phyloP scores from a whole-genome alignment of 306 rosid genomes.

The Boehmeria nivea region DNA sequence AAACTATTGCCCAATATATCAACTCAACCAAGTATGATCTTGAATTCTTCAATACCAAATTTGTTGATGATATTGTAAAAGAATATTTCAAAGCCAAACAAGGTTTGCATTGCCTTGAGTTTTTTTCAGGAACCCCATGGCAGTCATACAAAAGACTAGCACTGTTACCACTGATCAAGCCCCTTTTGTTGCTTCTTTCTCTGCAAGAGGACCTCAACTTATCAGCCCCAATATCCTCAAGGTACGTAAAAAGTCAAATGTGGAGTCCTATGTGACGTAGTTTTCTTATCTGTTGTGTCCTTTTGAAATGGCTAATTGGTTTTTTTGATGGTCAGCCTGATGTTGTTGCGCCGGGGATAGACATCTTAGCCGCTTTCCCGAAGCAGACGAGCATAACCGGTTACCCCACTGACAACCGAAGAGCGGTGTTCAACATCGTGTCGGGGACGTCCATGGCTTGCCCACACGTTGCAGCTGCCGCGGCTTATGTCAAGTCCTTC shows the following conservation, averaged over 20 bases:
- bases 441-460: conserved; percentile 94
- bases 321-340: conserved; percentile 54
- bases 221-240: conserved; percentile 53
- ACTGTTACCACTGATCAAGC: conserved; percentile 27
- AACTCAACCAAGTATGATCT: conserved; percentile 61
- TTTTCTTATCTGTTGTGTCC: neutral
- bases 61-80: too few species aligned
- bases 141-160: conserved; percentile 47
- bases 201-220: conserved; percentile 69
- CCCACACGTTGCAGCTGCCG: conserved; percentile 74
- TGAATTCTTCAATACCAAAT: too few species aligned
- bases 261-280: neutral
- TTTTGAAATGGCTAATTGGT: neutral
- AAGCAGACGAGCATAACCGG: conserved; percentile 37
- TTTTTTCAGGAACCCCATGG: conserved; percentile 46
- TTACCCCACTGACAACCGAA: conserved; percentile 31
- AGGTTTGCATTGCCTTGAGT: too few species aligned
- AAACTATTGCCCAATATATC: conserved; percentile 44
- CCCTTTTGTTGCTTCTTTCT: conserved; percentile 66
- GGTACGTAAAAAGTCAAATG: conserved; percentile 25
- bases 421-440: conserved; percentile 40
- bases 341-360: conserved; percentile 72
- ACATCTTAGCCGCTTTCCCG: conserved; percentile 72
- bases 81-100: too few species aligned
- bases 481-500: conserved; percentile 72